Base-by-base conservation (phyloP, 2,329 filamentous ascomycete genomes). In the Fusarium sp. region DNA sequence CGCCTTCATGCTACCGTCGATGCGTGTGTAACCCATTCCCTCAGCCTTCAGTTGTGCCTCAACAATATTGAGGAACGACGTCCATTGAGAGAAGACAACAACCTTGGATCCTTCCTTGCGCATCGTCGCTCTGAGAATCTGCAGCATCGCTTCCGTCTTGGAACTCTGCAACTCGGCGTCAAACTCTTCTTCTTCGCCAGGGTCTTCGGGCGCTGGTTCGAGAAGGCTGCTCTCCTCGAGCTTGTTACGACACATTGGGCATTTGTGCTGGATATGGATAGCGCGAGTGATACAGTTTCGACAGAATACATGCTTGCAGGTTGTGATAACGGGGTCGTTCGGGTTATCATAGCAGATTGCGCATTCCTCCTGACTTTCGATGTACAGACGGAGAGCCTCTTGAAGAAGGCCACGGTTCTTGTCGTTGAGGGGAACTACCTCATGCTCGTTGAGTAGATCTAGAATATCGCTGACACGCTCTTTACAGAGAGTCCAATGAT, bases 401-500 rank as follows among this genome's bases (percentile, higher is more conserved):
- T 94, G 93, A 18, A 97, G 82, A 13, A 93, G 88, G 21, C 85
- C 85, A 23, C 87, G 82, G 74, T 95, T 97, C 77, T 93, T 90
- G 0, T 88, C 85, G 4, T 88, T 95, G 25, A 97, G 83, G 0
- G 86, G 84, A 0, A 97, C 90, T 2, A 90, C 83, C 49, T 89
- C 87, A 70, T 91, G 84, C 18, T 87, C 85, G 44, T 93, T 90
- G 4, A 97, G 84, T 3, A 92, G 82, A 21, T 86, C 83, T 76
- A 95, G 84, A 23, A 97, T 84, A n/a, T 89, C 88, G 12, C 87
- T 86, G n/a, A 97, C 85, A 14, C 92, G 89, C 31, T 91, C 85
- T 51, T 90, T 91, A 75, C 92, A 93, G 13, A 98, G 85, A 11
- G 91, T 90, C 93, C 93, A 97, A 77, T 97, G 94, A 70, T 95